Evolutionary conservation across 345 rosid genomes (phyloP).

Genomic region (Combretum micranthum): DNA sequence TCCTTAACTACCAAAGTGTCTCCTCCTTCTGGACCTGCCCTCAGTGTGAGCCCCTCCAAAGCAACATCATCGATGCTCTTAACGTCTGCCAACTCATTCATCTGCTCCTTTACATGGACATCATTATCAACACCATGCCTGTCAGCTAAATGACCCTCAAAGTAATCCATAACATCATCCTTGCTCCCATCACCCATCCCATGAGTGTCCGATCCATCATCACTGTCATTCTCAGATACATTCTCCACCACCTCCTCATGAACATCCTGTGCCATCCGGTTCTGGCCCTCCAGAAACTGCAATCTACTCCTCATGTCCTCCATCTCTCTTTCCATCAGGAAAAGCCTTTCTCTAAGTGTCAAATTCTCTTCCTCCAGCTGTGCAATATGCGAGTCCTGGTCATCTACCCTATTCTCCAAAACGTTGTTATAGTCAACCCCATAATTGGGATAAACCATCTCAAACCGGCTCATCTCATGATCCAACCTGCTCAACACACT

Average conservation of each 20-base stretch:
- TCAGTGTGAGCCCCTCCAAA: not conserved
- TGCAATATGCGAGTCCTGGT: slow-evolving; percentile 88
- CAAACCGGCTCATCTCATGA: slow-evolving; percentile 95
- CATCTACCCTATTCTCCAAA: slow-evolving; percentile 87
- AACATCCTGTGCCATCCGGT: slow-evolving; percentile 43
- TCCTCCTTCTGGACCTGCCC: not conserved
- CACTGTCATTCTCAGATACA: slow-evolving; percentile 61
- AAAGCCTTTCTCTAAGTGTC: slow-evolving; percentile 82
- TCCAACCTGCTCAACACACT: slow-evolving; percentile 83
- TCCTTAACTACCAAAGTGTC: not conserved
- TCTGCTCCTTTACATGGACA: slow-evolving; percentile 5
- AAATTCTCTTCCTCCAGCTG: slow-evolving; percentile 93
- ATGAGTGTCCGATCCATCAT: slow-evolving; percentile 51
- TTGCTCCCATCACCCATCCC: slow-evolving; percentile 11
- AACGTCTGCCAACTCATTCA: slow-evolving; percentile 9
- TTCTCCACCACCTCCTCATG: slow-evolving; percentile 60
- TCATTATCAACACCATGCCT: slow-evolving; percentile 9
- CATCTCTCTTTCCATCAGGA: slow-evolving; percentile 85
- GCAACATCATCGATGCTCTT: not conserved
- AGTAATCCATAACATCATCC: slow-evolving; percentile 10
- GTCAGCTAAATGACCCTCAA: slow-evolving; percentile 5
- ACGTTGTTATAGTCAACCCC: slow-evolving; percentile 62
- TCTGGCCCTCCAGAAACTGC: slow-evolving; percentile 72
- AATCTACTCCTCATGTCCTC: slow-evolving; percentile 83
- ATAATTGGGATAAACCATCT: slow-evolving; percentile 83